Conservation (phyloP, 805 yeast genomes). For the Cyberlindnera veronae region DNA sequence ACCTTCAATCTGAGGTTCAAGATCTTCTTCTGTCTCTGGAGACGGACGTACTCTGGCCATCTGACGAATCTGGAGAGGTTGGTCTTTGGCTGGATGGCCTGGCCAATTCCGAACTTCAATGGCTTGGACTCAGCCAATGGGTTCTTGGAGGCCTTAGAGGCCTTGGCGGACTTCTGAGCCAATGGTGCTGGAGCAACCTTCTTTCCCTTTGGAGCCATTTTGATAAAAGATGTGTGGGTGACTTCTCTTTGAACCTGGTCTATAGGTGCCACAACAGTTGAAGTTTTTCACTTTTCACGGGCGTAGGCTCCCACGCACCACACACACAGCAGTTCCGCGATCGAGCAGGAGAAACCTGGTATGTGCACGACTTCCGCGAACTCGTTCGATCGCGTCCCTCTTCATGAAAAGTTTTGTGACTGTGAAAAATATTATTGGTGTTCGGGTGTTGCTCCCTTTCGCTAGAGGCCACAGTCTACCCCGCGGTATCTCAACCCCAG, state of each 20-base stretch:
- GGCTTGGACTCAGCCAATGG: conserved; percentile 89
- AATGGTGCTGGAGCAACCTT: conserved; percentile 57
- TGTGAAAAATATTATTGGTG: conserved; percentile 9
- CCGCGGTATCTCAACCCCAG: too few species aligned
- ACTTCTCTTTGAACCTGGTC: not conserved
- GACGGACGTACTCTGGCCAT: conserved; percentile 98
- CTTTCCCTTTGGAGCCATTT: conserved; percentile 94
- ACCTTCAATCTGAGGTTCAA: conserved; percentile 94
- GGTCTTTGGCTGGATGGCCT: conserved; percentile 90
- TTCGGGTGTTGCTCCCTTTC: conserved; percentile 6
- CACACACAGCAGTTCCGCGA: not conserved
- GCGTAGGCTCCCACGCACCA: not conserved
- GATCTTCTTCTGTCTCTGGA: conserved; percentile 98
- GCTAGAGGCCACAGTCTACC: too few species aligned
- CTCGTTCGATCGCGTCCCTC: not conserved
- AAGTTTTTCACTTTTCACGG: conserved; percentile 18
- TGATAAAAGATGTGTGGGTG: not conserved
- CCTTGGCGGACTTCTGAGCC: too few species aligned
- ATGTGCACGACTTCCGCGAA: conserved; percentile 1
- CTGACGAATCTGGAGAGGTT: conserved; percentile 95
- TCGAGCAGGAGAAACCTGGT: not conserved
- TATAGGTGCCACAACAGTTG: conserved; percentile 33
- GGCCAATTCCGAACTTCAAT: conserved; percentile 95
- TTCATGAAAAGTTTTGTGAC: conserved; percentile 7
- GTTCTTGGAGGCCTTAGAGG: conserved; percentile 63